These are phyloP conservation scores for Amanita molliuscula DNA, from an alignment of 768 basidiomycete species.

Conservation along the genomic window DNA sequence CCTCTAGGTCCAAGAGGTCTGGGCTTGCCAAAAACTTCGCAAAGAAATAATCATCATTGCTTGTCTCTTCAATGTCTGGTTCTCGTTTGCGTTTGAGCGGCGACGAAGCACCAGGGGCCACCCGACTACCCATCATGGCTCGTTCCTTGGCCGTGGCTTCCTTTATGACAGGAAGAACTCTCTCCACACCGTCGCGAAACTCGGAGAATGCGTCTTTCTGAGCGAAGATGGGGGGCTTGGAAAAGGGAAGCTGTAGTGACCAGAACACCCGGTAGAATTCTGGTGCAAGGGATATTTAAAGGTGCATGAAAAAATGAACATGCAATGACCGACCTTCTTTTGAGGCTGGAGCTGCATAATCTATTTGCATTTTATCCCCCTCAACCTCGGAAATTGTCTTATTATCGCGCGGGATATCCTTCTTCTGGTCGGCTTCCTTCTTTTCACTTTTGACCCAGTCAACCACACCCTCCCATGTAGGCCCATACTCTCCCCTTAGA, in stretches of 20 bases:
- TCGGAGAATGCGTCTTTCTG: constrained; percentile 41
- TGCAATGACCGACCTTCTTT: constrained; percentile 43
- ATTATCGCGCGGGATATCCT: constrained; percentile 12
- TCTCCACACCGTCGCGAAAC: constrained; percentile 63
- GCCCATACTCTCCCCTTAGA: constrained; percentile 78
- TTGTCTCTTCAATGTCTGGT: constrained; percentile 40
- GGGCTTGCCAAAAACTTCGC: constrained; percentile 89
- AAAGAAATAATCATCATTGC: constrained; percentile 74
- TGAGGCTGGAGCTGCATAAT: constrained; percentile 27
- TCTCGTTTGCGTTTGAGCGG: constrained; percentile 62
- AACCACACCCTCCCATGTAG: constrained; percentile 62
- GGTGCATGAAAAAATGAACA: neutral
- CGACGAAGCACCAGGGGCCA: constrained; percentile 23
- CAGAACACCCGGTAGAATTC: constrained; percentile 87
- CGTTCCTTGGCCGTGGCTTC: constrained; percentile 85
- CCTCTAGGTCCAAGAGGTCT: constrained; percentile 82
- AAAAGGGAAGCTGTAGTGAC: constrained; percentile 81
- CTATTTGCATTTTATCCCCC: constrained; percentile 55
- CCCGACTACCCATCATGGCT: constrained; percentile 75
- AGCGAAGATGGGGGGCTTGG: constrained; percentile 65
- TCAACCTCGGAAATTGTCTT: constrained; percentile 18
- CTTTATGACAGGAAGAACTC: constrained; percentile 68
- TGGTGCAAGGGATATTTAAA: constrained; percentile 12
- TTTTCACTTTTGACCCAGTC: constrained; percentile 24
- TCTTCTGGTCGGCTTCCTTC: constrained; percentile 20